These are phyloP conservation scores for Solanum medicagineum DNA, from an alignment of 257 asterid species.

Conservation along the genomic window DNA sequence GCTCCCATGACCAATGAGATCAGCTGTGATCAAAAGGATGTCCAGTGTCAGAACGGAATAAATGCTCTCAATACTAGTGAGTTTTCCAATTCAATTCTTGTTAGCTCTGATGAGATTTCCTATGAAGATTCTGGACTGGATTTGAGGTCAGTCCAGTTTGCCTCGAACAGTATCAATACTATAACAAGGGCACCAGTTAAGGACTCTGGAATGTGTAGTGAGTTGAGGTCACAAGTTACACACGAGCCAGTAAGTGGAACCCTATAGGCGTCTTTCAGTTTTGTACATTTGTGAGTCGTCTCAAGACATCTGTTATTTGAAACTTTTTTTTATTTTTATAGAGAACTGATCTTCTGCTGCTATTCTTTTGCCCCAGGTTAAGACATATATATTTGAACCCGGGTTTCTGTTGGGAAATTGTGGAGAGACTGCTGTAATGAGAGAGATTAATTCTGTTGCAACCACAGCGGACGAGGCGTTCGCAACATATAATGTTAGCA, in stretches of 20 bases:
- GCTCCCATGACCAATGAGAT: conserved; percentile 14
- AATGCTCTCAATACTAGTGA: conserved; percentile 25
- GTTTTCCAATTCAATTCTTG: conserved; percentile 47
- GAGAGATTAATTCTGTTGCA: conserved; percentile 10
- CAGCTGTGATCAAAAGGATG: conserved; percentile 5
- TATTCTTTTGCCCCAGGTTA: conserved; percentile 14
- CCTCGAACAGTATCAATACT: not conserved
- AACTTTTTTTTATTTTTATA: not conserved
- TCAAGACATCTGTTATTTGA: not conserved
- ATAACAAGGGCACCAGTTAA: not conserved
- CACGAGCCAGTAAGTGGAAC: conserved; percentile 37
- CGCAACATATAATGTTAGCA: not conserved
- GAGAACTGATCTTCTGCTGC: not conserved
- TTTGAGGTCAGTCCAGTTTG: not conserved
- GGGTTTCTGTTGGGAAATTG: conserved; percentile 15
- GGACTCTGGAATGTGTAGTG: conserved; percentile 27
- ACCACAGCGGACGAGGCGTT: conserved; percentile 1
- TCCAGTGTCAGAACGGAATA: conserved; percentile 39
- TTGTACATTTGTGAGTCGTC: not conserved
- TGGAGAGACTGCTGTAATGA: conserved; percentile 31
- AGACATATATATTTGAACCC: not conserved
- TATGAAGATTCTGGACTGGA: conserved; percentile 3
- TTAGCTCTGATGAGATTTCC: conserved; percentile 37
- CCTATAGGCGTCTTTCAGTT: not conserved
- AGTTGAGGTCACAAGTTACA: conserved; percentile 45